phyloP scores from a whole-genome alignment of 1,139 yeast species.

The Spathaspora sp. region DNA sequence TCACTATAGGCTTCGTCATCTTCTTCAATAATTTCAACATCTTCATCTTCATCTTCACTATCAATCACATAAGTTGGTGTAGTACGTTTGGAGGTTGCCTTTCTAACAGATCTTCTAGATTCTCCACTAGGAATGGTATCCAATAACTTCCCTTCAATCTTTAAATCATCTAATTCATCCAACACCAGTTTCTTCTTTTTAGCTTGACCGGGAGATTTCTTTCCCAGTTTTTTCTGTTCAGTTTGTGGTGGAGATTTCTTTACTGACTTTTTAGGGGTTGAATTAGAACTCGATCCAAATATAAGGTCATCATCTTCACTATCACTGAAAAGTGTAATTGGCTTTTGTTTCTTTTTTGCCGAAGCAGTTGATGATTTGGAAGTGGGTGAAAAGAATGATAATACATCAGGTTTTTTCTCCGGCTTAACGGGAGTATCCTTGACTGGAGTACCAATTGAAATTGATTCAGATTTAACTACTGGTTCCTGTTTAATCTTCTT shows the following conservation, averaged over 20 bases:
- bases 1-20: conserved; percentile 10
- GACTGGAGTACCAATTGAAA: not conserved
- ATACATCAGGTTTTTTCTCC: conserved; percentile 10
- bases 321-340: conserved; percentile 12
- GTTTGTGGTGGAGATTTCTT: not conserved
- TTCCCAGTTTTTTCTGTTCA: conserved; percentile 1
- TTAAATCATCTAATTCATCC: conserved; percentile 18
- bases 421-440: no score
- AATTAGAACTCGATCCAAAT: conserved; percentile 5
- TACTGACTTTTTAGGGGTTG: conserved; percentile 4
- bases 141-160: conserved; percentile 8
- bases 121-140: not conserved
- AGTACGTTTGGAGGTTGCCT: conserved; percentile 8
- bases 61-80: conserved; percentile 8
- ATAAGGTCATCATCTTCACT: conserved; percentile 15
- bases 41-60: conserved; percentile 11
- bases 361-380: conserved; percentile 4
- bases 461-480: conserved; percentile 9
- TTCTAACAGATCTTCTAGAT: conserved; percentile 5
- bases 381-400: conserved; percentile 14
- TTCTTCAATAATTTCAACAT: conserved; percentile 7
- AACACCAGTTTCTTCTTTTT: conserved; percentile 10
- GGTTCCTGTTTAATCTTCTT: conserved; percentile 16
- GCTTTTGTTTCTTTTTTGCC: conserved; percentile 3
- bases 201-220: conserved; percentile 5